These are phyloP conservation scores for Exophiala calicioides DNA, from an alignment of 2,329 filamentous ascomycete species.

Conservation along the genomic window DNA sequence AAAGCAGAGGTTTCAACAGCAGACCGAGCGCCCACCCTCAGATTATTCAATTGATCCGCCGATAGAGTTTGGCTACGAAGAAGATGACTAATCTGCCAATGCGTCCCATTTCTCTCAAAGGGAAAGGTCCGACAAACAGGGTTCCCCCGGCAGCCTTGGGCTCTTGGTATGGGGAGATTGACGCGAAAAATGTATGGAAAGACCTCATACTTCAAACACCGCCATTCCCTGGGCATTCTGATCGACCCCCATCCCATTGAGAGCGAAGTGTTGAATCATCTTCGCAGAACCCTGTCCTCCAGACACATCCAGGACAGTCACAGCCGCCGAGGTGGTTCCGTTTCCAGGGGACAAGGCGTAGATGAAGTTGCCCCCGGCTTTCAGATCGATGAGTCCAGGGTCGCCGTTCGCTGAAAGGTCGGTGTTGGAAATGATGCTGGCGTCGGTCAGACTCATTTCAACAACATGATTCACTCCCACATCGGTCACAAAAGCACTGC, in stretches of 20 bases:
- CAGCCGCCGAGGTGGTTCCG: slow-evolving; percentile 39
- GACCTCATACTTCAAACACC: slow-evolving; percentile 5
- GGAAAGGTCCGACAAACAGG: neutral
- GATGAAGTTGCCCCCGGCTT: slow-evolving; percentile 54
- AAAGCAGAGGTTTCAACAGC: neutral
- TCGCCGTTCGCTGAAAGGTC: slow-evolving; percentile 52
- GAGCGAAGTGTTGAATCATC: slow-evolving; percentile 42
- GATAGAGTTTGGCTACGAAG: neutral
- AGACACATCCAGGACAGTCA: slow-evolving; percentile 45
- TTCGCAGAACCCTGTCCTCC: slow-evolving; percentile 35
- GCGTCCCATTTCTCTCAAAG: neutral
- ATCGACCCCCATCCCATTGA: slow-evolving; percentile 32
- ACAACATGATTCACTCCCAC: slow-evolving; percentile 55
- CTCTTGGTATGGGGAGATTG: too few species aligned
- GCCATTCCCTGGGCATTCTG: slow-evolving; percentile 32
- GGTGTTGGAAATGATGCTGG: slow-evolving; percentile 47
- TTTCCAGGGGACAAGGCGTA: slow-evolving; percentile 61
- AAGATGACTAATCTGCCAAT: neutral
- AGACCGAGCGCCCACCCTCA: too few species aligned
- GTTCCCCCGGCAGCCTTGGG: neutral
- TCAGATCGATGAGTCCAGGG: slow-evolving; percentile 58
- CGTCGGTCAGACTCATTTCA: slow-evolving; percentile 56
- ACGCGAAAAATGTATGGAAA: too few species aligned
- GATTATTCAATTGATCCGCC: neutral
- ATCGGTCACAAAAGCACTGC: slow-evolving; percentile 61